A percentile compares a stretch with the other conserved stretches of the same genome.
Conservation (phyloP, 768 basidiomycete genomes). For the Pleurotus eryngii region DNA sequence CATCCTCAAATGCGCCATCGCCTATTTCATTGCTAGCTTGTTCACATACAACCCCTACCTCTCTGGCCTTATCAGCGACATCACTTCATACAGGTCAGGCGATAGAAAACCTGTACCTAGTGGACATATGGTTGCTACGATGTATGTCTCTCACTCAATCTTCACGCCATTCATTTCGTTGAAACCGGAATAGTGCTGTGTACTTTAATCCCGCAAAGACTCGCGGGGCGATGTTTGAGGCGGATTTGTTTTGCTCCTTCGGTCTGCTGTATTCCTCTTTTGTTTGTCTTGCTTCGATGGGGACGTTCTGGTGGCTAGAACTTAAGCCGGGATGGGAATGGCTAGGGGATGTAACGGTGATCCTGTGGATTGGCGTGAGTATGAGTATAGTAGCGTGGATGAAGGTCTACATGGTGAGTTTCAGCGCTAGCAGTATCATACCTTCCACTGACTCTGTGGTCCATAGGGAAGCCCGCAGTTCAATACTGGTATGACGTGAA, state of each 20-base stretch:
- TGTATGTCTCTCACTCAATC: conserved; percentile 48
- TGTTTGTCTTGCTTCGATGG: conserved; percentile 74
- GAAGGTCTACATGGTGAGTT: conserved; percentile 78
- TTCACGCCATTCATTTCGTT: background rate
- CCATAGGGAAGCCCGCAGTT: conserved; percentile 71
- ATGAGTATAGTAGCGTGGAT: conserved; percentile 85
- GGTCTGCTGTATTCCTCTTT: conserved; percentile 69
- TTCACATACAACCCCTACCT: conserved; percentile 88
- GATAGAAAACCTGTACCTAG: conserved; percentile 63
- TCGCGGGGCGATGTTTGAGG: conserved; percentile 89
- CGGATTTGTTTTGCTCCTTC: conserved; percentile 74
- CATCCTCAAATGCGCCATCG: conserved; percentile 86
- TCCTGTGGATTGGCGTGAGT: conserved; percentile 80
- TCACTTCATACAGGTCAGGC: conserved; percentile 49
- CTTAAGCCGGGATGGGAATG: conserved; percentile 64
- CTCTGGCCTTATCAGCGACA: conserved; percentile 62
- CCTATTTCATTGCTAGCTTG: conserved; percentile 85
- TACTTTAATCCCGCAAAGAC: conserved; percentile 96
- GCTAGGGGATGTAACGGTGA: conserved; percentile 69
- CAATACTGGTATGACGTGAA: conserved; percentile 62
- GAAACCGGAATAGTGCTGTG: conserved; percentile 47
- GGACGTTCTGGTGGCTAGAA: conserved; percentile 79
- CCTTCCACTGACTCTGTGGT: background rate
- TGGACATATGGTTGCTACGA: conserved; percentile 90
- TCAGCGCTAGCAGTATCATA: background rate